phyloP scores from a whole-genome alignment of 768 basidiomycete genomes.

The Mycena floridula region DNA sequence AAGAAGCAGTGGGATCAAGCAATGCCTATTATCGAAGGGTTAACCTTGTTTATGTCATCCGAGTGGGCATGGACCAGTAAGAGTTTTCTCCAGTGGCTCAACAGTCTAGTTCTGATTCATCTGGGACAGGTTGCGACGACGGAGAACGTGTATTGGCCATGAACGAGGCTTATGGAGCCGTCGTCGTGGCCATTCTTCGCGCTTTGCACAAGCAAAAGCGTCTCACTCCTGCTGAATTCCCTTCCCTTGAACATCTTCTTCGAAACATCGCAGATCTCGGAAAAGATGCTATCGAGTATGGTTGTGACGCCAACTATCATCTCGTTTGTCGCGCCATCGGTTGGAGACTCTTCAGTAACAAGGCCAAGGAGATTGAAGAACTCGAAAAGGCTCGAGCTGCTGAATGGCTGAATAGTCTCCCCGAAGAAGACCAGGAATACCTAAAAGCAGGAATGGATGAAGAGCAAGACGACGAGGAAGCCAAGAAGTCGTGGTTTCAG shows the following conservation, averaged over 20 bases:
- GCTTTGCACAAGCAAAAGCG: not conserved
- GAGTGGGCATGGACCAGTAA: not conserved
- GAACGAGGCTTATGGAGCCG: constrained; percentile 1
- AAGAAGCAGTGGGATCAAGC: constrained; percentile 5
- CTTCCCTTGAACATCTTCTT: constrained; percentile 6
- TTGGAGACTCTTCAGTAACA: constrained; percentile 4
- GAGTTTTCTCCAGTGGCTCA: not conserved
- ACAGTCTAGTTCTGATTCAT: not conserved
- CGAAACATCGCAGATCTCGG: constrained; percentile 4
- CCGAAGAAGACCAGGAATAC: constrained; percentile 1
- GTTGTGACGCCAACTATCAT: constrained; percentile 3
- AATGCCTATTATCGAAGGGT: not conserved
- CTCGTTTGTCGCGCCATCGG: constrained; percentile 6
- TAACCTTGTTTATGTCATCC: not conserved
- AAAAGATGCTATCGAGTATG: not conserved
- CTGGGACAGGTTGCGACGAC: not conserved
- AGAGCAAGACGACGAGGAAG: not conserved
- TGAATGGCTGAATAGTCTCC: not conserved
- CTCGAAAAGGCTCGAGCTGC: not conserved
- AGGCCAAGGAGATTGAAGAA: not conserved
- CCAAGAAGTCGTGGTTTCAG: constrained; percentile 19
- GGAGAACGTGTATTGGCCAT: constrained; percentile 1
- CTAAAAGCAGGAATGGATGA: not conserved
- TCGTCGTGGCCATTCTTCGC: constrained; percentile 1
- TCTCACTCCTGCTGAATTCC: constrained; percentile 9